A percentile compares a stretch with the other conserved stretches of the same genome.
Evolutionary conservation across 140 eudicot genomes (phyloP).

Genomic region (Ambrosia hybrid): DNA sequence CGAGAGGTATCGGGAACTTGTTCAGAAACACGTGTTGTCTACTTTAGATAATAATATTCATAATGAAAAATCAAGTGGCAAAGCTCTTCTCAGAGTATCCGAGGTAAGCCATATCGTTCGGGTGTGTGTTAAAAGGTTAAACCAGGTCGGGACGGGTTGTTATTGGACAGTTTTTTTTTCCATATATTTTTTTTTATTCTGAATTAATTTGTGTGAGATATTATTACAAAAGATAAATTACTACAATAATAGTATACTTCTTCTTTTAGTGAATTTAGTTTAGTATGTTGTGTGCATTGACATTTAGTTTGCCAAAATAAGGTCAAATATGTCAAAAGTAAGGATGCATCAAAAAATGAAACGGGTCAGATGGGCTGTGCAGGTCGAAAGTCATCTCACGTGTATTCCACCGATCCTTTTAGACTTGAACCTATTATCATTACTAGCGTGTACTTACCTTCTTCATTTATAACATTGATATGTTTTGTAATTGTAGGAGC

Average conservation of each 20-base stretch:
- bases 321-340: no score
- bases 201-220: no score
- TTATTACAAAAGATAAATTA: not conserved
- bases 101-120: constrained; percentile 56
- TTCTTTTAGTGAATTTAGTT: no score
- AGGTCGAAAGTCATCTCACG: no score
- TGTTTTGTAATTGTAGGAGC: constrained; percentile 50
- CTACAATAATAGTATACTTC: no score
- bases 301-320: no score
- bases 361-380: no score
- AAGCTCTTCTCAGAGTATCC: constrained; percentile 77
- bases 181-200: no score
- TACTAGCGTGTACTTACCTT: not conserved
- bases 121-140: not conserved
- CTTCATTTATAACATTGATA: not conserved
- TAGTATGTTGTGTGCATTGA: no score
- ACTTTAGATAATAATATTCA: constrained; percentile 42
- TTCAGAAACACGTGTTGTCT: constrained; percentile 70
- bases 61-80: constrained; percentile 71
- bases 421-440: not conserved
- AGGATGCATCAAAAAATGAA: no score
- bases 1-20: constrained; percentile 94
- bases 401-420: not conserved
- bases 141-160: no score
- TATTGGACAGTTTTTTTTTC: no score